A percentile compares a stretch with the other conserved stretches of the same genome.
These are phyloP conservation scores for Schwanniomyces yamadae DNA, from an alignment of 805 yeast species.

Conservation along the genomic window DNA sequence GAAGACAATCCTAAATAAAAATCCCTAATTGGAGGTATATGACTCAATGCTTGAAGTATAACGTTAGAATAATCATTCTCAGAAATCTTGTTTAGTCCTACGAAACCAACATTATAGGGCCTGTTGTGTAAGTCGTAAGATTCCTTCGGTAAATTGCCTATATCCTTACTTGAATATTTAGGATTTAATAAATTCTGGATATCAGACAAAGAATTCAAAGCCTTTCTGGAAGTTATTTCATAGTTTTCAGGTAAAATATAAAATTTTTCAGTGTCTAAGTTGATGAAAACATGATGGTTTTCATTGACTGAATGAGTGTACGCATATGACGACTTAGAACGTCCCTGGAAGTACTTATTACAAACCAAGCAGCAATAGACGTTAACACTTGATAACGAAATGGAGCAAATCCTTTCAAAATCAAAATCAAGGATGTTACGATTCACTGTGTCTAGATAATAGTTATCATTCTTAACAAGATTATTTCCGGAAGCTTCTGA, in stretches of 20 bases:
- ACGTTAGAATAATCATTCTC: slow-evolving; percentile 58
- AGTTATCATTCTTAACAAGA: slow-evolving; percentile 8
- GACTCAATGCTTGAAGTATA: slow-evolving; percentile 54
- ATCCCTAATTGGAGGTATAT: slow-evolving; percentile 48
- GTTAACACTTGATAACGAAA: slow-evolving; percentile 58
- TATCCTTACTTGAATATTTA: slow-evolving; percentile 33
- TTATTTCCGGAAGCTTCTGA: not conserved
- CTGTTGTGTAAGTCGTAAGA: slow-evolving; percentile 45
- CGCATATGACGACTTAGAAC: slow-evolving; percentile 63
- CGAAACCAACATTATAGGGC: slow-evolving; percentile 58
- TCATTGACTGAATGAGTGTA: slow-evolving; percentile 63
- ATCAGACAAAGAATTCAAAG: slow-evolving; percentile 43
- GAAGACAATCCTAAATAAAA: slow-evolving; percentile 31
- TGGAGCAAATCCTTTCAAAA: slow-evolving; percentile 62
- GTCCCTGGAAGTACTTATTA: slow-evolving; percentile 72
- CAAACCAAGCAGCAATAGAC: slow-evolving; percentile 73
- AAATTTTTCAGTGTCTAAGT: slow-evolving; percentile 47
- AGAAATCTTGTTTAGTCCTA: slow-evolving; percentile 60
- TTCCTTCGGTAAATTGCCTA: slow-evolving; percentile 25
- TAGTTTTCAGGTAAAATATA: slow-evolving; percentile 65
- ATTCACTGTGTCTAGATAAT: slow-evolving; percentile 44
- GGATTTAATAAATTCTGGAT: slow-evolving; percentile 57
- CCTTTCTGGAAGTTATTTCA: slow-evolving; percentile 28
- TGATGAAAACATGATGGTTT: slow-evolving; percentile 63
- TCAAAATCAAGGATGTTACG: slow-evolving; percentile 60